Conservation (phyloP, 495 filamentous ascomycete genomes). For the Aspergillus carlsbadensis region DNA sequence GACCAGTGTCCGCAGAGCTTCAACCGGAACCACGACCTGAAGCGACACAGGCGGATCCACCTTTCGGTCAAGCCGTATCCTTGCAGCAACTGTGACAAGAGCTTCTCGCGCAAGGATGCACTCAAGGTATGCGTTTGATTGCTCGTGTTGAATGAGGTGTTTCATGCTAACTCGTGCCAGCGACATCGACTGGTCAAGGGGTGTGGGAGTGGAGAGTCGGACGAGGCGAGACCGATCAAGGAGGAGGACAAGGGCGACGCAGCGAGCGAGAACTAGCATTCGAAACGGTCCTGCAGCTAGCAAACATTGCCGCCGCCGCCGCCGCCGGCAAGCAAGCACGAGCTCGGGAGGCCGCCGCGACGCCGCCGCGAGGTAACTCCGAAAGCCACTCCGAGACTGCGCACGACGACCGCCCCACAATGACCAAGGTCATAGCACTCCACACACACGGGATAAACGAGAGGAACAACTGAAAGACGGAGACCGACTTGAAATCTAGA, state of each 20-base stretch:
- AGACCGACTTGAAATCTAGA: too few species aligned
- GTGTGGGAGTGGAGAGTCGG: conserved; percentile 61
- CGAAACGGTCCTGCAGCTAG: too few species aligned
- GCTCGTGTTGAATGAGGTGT: conserved; percentile 21
- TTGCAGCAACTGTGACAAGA: conserved; percentile 90
- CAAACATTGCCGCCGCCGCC: too few species aligned
- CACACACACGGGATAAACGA: too few species aligned
- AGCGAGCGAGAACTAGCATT: conserved; percentile 6
- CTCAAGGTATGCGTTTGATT: conserved; percentile 66
- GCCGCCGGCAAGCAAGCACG: too few species aligned
- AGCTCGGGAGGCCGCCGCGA: too few species aligned
- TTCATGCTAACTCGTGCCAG: conserved; percentile 46
- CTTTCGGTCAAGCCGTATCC: conserved; percentile 94
- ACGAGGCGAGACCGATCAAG: conserved; percentile 15
- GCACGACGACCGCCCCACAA: too few species aligned
- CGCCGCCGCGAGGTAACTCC: too few species aligned
- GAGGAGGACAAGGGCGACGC: conserved; percentile 19
- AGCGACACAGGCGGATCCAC: conserved; percentile 94
- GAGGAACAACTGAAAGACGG: too few species aligned
- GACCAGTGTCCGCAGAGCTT: conserved; percentile 90
- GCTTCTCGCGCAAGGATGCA: conserved; percentile 94
- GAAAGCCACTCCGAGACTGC: neutral
- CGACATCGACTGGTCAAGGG: conserved; percentile 93
- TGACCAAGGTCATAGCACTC: too few species aligned
- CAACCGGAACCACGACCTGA: conserved; percentile 96